Percentiles rank a stretch among this genome's conserved stretches.
Evolutionary conservation across 2,329 filamentous ascomycete species (phyloP).

Genomic region (Colletotrichum sp.): DNA sequence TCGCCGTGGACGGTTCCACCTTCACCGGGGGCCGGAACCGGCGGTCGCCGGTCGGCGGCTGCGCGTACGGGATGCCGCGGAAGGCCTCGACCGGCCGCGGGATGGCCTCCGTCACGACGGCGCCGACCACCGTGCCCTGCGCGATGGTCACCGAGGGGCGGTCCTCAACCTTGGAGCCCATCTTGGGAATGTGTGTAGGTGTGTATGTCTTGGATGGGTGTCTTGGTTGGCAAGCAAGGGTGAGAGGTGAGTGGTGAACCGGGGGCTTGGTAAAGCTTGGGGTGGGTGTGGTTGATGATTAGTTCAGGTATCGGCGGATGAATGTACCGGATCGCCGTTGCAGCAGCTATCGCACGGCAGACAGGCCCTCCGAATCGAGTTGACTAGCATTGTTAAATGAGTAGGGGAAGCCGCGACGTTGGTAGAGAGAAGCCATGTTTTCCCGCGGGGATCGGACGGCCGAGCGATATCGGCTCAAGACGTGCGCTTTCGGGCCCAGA

Average conservation of each 20-base stretch:
- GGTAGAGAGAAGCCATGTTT: not conserved
- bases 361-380: not conserved
- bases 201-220: not conserved
- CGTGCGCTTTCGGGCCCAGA: not conserved
- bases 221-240: not conserved
- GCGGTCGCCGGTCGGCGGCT: slow-evolving; percentile 30
- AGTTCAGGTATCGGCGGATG: not conserved
- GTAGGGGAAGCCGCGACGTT: not conserved
- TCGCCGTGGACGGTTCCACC: slow-evolving; percentile 27
- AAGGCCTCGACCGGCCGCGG: slow-evolving; percentile 53
- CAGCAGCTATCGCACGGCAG: not conserved
- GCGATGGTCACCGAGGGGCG: slow-evolving; percentile 26
- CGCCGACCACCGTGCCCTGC: slow-evolving; percentile 47
- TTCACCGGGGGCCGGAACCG: slow-evolving; percentile 50
- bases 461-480: slow-evolving; percentile 7
- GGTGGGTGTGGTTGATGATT: not conserved
- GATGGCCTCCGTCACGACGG: slow-evolving; percentile 34
- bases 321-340: not conserved
- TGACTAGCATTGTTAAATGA: slow-evolving; percentile 7
- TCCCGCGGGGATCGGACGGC: slow-evolving; percentile 9
- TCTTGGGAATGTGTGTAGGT: not conserved
- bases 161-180: slow-evolving; percentile 10
- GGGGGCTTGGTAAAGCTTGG: not conserved
- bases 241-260: not conserved
- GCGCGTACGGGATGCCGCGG: slow-evolving; percentile 57